These are phyloP conservation scores for Cystofilobasidium capitatum DNA, from an alignment of 768 basidiomycete genomes.

Conservation along the genomic window DNA sequence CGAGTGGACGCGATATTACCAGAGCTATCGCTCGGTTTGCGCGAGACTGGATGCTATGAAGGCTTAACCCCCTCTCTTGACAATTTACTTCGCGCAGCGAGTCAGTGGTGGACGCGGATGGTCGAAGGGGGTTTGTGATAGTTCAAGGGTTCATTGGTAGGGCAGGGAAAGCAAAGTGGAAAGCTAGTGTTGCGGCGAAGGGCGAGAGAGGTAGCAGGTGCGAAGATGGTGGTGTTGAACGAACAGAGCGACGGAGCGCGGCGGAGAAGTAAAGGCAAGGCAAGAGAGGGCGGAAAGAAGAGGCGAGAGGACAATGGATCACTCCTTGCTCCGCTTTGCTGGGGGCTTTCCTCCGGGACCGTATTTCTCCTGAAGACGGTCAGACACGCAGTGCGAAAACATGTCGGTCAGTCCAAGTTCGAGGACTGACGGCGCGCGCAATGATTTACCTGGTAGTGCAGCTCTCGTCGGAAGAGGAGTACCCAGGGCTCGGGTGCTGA, in stretches of 20 bases:
- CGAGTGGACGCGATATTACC: not conserved
- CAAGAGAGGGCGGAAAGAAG: not conserved
- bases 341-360: conserved; percentile 8
- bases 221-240: no score
- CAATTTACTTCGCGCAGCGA: no score
- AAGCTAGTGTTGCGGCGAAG: no score
- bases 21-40: not conserved
- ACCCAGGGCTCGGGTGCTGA: conserved; percentile 87
- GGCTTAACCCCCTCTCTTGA: no score
- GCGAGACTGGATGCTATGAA: not conserved
- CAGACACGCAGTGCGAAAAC: not conserved
- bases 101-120: no score
- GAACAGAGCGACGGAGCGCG: no score
- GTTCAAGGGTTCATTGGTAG: no score
- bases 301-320: no score
- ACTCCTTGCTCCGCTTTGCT: not conserved
- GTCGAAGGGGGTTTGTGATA: no score
- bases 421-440: not conserved
- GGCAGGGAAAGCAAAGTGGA: no score
- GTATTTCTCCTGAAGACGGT: conserved; percentile 1
- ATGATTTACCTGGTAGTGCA: conserved; percentile 34
- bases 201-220: no score
- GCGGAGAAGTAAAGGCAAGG: no score
- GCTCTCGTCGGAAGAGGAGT: conserved; percentile 71
- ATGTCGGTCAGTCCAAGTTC: not conserved